A percentile compares a stretch with the other conserved stretches of the same genome.
Evolutionary conservation across 2,329 filamentous ascomycete species (phyloP).

Genomic region (Fusarium hainanense): DNA sequence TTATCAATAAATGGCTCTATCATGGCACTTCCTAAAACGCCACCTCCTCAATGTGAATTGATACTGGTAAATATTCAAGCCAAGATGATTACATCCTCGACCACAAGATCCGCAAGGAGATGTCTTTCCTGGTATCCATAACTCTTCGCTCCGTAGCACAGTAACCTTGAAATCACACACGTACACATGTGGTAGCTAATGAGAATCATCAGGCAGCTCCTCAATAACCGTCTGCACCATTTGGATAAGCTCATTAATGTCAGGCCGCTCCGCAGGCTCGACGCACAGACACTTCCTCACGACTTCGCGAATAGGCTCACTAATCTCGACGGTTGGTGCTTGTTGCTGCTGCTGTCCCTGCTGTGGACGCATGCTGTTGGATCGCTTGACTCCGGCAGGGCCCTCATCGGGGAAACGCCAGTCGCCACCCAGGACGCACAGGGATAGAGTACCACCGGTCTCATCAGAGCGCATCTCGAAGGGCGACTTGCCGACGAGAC

Average conservation of each 20-base stretch:
- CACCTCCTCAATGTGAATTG: slow-evolving; percentile 31
- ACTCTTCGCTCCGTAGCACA: slow-evolving; percentile 5
- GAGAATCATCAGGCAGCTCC: slow-evolving; percentile 67
- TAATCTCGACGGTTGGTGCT: slow-evolving; percentile 67
- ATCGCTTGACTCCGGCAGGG: slow-evolving; percentile 63
- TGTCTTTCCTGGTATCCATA: slow-evolving; percentile 24
- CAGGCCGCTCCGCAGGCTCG: slow-evolving; percentile 87
- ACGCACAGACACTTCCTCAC: slow-evolving; percentile 88
- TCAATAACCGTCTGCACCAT: slow-evolving; percentile 81
- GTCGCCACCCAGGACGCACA: slow-evolving; percentile 92
- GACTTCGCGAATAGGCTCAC: slow-evolving; percentile 85
- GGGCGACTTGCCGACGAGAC: slow-evolving; percentile 93
- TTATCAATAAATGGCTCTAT: slow-evolving; percentile 38
- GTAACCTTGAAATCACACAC: neutral
- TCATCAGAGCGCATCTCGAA: slow-evolving; percentile 97
- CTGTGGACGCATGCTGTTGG: slow-evolving; percentile 53
- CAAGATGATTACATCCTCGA: neutral
- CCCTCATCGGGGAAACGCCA: slow-evolving; percentile 97
- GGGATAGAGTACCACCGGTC: slow-evolving; percentile 90
- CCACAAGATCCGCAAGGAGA: slow-evolving; percentile 18
- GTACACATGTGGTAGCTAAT: slow-evolving; percentile 23
- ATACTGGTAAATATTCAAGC: slow-evolving; percentile 8
- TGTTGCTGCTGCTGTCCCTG: slow-evolving; percentile 49
- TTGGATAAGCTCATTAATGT: slow-evolving; percentile 83
- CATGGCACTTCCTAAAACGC: slow-evolving; percentile 42